These are phyloP conservation scores for Blastocystis sp. DNA, from an alignment of 352 stramenopile genomes.

Conservation along the genomic window DNA sequence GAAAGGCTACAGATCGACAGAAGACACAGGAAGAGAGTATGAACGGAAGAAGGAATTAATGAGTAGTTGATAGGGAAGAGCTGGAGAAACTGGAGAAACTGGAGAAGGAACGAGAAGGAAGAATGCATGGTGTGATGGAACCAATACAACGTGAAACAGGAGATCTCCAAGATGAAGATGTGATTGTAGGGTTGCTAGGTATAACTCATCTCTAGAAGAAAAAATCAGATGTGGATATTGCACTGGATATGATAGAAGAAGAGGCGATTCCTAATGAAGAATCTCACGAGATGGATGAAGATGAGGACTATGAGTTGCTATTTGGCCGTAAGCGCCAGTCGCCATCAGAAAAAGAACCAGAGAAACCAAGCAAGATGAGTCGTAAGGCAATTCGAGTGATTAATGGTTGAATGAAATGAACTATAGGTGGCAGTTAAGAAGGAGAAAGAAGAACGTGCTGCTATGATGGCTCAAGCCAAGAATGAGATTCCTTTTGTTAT, in stretches of 20 bases:
- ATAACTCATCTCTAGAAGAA: neutral
- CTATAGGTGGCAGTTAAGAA: conserved; percentile 20
- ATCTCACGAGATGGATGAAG: neutral
- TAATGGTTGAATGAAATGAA: neutral
- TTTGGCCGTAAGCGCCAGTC: neutral
- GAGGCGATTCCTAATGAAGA: neutral
- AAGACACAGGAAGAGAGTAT: conserved; percentile 54
- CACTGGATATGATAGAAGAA: neutral
- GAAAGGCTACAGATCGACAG: conserved; percentile 50
- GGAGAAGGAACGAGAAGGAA: conserved; percentile 47
- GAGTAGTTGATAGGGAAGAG: conserved; percentile 51
- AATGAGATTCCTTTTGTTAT: conserved; percentile 50
- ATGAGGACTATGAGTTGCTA: conserved; percentile 50
- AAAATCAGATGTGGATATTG: neutral
- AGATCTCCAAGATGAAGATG: conserved; percentile 38
- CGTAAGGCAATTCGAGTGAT: neutral
- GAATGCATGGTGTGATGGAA: conserved; percentile 35
- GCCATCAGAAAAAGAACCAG: neutral
- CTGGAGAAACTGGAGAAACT: conserved; percentile 66
- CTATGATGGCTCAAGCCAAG: conserved; percentile 31
- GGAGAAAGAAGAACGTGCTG: conserved; percentile 40
- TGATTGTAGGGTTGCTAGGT: neutral
- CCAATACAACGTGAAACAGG: conserved; percentile 13
- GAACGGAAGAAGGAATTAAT: neutral
- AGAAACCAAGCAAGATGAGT: conserved; percentile 2